These are phyloP conservation scores for Cryptococcus neoformans DNA, from an alignment of 1,284 basidiomycete genomes.

Conservation along the genomic window DNA sequence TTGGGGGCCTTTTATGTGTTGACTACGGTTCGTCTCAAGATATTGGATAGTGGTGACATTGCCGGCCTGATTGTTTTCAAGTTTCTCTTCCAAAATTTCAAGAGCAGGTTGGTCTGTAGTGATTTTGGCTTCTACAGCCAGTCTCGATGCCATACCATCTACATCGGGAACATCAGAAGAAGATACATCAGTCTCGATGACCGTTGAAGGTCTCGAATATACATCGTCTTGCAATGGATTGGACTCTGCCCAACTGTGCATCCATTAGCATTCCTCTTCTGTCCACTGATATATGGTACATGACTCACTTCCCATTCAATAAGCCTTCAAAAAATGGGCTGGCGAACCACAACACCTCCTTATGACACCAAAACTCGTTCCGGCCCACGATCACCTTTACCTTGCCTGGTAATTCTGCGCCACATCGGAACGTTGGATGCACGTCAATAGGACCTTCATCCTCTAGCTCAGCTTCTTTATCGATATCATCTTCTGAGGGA, in stretches of 20 bases:
- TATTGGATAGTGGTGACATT: too few relatives aligned
- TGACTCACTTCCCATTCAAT: slow-evolving; percentile 39
- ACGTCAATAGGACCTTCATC: slow-evolving; percentile 31
- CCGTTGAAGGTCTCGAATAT: slow-evolving; percentile 1
- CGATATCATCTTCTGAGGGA: background rate
- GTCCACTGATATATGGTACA: too few relatives aligned
- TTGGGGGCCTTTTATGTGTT: too few relatives aligned
- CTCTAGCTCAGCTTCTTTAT: slow-evolving; percentile 17
- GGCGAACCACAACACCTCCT: slow-evolving; percentile 45
- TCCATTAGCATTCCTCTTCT: too few relatives aligned
- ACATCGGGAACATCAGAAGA: background rate
- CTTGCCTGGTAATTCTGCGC: slow-evolving; percentile 31
- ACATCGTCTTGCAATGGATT: background rate
- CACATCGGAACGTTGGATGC: slow-evolving; percentile 35
- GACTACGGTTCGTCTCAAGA: too few relatives aligned
- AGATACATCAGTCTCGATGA: background rate
- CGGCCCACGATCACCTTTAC: slow-evolving; percentile 42
- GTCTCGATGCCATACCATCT: background rate
- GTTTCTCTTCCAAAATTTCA: too few relatives aligned
- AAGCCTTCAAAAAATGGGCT: slow-evolving; percentile 46
- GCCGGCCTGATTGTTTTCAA: too few relatives aligned
- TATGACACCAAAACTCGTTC: slow-evolving; percentile 47
- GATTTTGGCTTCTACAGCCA: too few relatives aligned
- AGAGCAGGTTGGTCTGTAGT: too few relatives aligned
- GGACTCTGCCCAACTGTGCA: slow-evolving; percentile 41